These are phyloP conservation scores for Geranium rotundifolium DNA, from an alignment of 345 rosid genomes.

Conservation along the genomic window DNA sequence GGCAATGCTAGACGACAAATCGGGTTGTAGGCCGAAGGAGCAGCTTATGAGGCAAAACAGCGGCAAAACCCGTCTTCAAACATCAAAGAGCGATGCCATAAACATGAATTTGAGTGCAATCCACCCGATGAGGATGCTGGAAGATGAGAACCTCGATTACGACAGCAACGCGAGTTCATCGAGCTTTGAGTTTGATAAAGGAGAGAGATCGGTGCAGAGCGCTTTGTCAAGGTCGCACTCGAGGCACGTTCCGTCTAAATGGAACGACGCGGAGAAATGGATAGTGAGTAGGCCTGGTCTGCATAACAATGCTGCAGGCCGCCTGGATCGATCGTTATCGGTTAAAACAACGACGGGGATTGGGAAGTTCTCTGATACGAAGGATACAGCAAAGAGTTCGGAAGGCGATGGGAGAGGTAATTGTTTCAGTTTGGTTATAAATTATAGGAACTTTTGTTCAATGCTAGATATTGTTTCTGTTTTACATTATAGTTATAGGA, in stretches of 20 bases:
- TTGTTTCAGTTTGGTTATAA: neutral
- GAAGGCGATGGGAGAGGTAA: slow-evolving; percentile 42
- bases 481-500: too few relatives aligned
- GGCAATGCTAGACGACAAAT: slow-evolving; percentile 15
- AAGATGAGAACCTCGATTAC: slow-evolving; percentile 58
- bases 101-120: slow-evolving; percentile 33
- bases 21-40: slow-evolving; percentile 16
- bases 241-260: slow-evolving; percentile 56
- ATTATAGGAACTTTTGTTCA: too few relatives aligned
- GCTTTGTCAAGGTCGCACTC: slow-evolving; percentile 29
- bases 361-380: slow-evolving; percentile 33
- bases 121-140: slow-evolving; percentile 41
- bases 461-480: too few relatives aligned
- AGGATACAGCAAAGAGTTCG: too few relatives aligned
- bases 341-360: slow-evolving; percentile 20
- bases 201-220: slow-evolving; percentile 33
- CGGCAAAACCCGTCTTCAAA: slow-evolving; percentile 25
- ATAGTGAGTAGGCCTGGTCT: slow-evolving; percentile 38
- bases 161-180: slow-evolving; percentile 73
- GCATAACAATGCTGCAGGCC: slow-evolving; percentile 33
- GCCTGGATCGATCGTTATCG: slow-evolving; percentile 23
- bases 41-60: slow-evolving; percentile 17
- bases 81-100: slow-evolving; percentile 34
- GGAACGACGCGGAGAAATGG: slow-evolving; percentile 89
- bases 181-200: slow-evolving; percentile 64